phyloP scores from a whole-genome alignment of 108 stramenopile species.

The Nitzschia inconspicua region DNA sequence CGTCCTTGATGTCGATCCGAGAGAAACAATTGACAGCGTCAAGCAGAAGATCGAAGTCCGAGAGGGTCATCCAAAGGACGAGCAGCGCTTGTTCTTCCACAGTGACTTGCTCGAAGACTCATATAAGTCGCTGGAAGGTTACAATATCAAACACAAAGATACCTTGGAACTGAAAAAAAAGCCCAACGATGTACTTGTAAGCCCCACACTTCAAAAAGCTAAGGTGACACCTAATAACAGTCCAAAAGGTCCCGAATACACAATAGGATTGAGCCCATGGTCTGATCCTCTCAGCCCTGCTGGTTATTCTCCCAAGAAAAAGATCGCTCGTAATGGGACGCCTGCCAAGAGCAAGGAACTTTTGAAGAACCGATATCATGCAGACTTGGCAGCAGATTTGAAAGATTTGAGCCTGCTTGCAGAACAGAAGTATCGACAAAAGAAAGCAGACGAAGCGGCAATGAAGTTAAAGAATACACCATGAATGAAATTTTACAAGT shows the following conservation, averaged over 20 bases:
- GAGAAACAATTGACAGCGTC: conserved; percentile 7
- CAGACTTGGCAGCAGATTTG: conserved; percentile 7
- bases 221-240: too few relatives aligned
- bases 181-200: too few relatives aligned
- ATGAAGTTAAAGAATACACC: too few relatives aligned
- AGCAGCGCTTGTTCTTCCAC: conserved; percentile 61
- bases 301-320: background rate
- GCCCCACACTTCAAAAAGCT: too few relatives aligned
- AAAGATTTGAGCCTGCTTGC: too few relatives aligned
- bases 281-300: conserved; percentile 4
- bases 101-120: too few relatives aligned
- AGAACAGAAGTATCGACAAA: too few relatives aligned
- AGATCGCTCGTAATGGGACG: conserved; percentile 8
- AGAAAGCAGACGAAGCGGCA: too few relatives aligned
- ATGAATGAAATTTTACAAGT: too few relatives aligned
- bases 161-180: background rate
- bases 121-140: too few relatives aligned
- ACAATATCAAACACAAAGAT: background rate
- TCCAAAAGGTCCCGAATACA: too few relatives aligned
- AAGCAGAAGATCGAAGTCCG: background rate
- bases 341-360: conserved; percentile 7
- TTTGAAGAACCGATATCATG: conserved; percentile 8
- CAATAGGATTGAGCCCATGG: conserved; percentile 3
- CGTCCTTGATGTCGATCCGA: conserved; percentile 8
- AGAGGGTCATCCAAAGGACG: conserved; percentile 8